Evolutionary conservation across 352 stramenopile species (phyloP), one percentile per base, ranked within the genome.

Genomic region (Globisporangium carolinianum): DNA sequence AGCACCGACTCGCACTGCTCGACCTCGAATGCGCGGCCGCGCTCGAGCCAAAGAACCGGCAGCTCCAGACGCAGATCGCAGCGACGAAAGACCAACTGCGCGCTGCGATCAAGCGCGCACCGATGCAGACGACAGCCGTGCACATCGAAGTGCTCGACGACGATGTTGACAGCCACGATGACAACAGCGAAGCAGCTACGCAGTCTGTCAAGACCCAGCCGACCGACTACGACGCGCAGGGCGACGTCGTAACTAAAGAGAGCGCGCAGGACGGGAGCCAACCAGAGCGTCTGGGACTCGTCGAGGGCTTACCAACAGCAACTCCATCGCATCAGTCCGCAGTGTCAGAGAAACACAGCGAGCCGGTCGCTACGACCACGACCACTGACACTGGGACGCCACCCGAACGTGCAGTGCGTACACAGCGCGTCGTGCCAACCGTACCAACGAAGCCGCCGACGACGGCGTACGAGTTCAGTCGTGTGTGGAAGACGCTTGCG

Each of bases 401-500:
- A 46, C 10, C 5, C 3, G 35, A 6, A 45, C 48, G 14, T 18
- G 17, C 18, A 15, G 12, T 47, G 38, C 8, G 35, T 4, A 10
- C 6, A 11, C 4, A 5, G 45, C 45, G 1, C 6, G n/a, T 75
- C 10, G 45, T 87, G 3, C 79, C 73, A 2, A 83, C 77, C 35
- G 47, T 92, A 2, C 79, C 85, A 0, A 85, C 75, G 62, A 91
- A 83, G 55, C 65, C 70, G 47, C 79, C 85, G 7, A 47, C 66
- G 38, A 89, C 81, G 32, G 84, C 83, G 24, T 95, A 93, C 60
- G 85, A 92, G 63, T 93, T 95, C 52, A 51, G 55, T 41, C 79
- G 82, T 5, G 76, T 94, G 36, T 95, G 86, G 86, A 89, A 89
- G 48, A 78, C 71, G 11, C 65, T 95, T 18, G 69, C 54, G 32